A percentile compares a stretch with the other conserved stretches of the same genome.
These are phyloP conservation scores for Pseudogymnoascus sp. DNA, from an alignment of 2,329 filamentous ascomycete genomes.

Conservation along the genomic window DNA sequence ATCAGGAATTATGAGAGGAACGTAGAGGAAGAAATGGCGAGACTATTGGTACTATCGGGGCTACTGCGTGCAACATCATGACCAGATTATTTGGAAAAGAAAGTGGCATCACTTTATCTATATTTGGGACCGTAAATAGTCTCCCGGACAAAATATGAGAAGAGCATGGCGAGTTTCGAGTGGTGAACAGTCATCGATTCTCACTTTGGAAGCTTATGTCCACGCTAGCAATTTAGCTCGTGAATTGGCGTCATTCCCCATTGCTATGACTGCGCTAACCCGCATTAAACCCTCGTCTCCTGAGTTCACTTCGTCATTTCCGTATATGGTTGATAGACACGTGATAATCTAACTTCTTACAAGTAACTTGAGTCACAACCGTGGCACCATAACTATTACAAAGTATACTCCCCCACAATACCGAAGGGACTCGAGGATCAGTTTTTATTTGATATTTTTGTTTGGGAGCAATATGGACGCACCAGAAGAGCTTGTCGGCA, in stretches of 20 bases:
- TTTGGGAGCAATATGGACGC: background rate
- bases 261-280: background rate
- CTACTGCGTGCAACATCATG: background rate
- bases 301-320: background rate
- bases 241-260: background rate
- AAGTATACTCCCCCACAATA: background rate
- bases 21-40: background rate
- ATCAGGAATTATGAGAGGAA: background rate
- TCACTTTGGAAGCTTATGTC: background rate
- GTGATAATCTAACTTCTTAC: background rate
- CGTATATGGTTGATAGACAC: background rate
- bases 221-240: background rate
- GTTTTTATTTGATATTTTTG: background rate
- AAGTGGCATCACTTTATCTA: no score
- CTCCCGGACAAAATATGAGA: background rate
- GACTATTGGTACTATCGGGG: background rate
- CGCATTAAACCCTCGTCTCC: background rate
- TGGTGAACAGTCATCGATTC: background rate
- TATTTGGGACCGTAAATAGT: background rate
- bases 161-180: background rate
- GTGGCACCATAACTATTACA: background rate
- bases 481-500: background rate
- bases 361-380: background rate
- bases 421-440: no score
- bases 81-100: background rate